Evolutionary conservation across 129 eudicot genomes (phyloP).

Genomic region (Flaveria ramosissima): DNA sequence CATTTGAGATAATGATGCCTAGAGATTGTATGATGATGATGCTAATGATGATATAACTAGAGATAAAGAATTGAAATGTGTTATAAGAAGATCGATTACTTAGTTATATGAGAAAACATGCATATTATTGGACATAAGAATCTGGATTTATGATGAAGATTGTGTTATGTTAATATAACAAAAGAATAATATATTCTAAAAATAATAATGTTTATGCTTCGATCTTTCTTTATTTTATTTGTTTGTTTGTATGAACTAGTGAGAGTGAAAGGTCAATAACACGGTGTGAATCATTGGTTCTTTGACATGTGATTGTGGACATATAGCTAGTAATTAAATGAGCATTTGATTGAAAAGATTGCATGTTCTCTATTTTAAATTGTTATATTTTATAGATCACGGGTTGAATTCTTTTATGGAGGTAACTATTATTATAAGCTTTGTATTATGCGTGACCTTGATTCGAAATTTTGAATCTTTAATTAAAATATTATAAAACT

Average conservation of each 20-base stretch:
- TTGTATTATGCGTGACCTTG: constrained; percentile 3
- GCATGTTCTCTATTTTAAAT: background rate
- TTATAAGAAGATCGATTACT: background rate
- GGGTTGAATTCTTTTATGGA: constrained; percentile 14
- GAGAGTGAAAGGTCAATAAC: background rate
- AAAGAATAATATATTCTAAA: background rate
- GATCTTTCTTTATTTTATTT: background rate
- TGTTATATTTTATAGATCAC: constrained; percentile 21
- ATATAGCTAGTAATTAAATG: background rate
- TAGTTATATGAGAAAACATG: background rate
- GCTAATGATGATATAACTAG: background rate
- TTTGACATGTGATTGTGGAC: constrained; percentile 24
- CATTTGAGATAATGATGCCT: constrained; percentile 34
- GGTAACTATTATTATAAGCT: constrained; percentile 7
- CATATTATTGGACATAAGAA: background rate
- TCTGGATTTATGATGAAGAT: background rate
- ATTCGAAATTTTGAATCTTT: constrained; percentile 20
- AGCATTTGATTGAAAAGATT: constrained; percentile 19
- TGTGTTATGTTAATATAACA: background rate
- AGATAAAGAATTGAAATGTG: background rate
- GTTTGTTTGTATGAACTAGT: background rate
- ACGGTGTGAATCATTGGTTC: constrained; percentile 2
- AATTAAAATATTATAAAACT: background rate
- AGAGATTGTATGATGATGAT: constrained; percentile 28
- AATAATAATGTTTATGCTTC: background rate